Percentiles rank a stretch among this genome's conserved stretches.
Evolutionary conservation across 345 rosid genomes (phyloP).

Genomic region (Luvunga scandens): DNA sequence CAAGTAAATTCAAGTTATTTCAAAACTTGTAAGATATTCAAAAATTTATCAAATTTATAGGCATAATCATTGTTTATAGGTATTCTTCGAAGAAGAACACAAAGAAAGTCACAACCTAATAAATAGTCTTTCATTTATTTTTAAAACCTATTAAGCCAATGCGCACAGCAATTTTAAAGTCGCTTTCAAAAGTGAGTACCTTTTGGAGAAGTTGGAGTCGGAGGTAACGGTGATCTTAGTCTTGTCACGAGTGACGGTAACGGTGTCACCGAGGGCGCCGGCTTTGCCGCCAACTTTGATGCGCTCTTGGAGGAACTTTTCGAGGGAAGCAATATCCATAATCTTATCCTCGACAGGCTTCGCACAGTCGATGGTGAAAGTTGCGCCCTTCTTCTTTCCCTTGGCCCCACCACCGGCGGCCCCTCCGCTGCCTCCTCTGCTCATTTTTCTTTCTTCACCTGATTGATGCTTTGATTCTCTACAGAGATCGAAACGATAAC

Average conservation of each 20-base stretch:
- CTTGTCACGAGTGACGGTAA: conserved; percentile 50
- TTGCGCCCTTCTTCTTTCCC: conserved; percentile 65
- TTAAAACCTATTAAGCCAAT: not conserved
- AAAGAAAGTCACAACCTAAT: not conserved
- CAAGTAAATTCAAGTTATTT: no score
- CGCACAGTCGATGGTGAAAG: conserved; percentile 61
- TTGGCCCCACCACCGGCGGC: conserved; percentile 20
- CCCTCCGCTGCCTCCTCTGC: conserved; percentile 25
- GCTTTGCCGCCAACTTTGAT: conserved; percentile 89
- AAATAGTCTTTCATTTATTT: not conserved
- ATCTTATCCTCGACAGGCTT: conserved; percentile 79
- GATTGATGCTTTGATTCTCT: not conserved
- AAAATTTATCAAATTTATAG: no score
- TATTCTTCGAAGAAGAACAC: no score
- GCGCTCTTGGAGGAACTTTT: conserved; percentile 78
- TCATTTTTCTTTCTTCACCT: conserved; percentile 18
- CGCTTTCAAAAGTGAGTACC: conserved; percentile 31
- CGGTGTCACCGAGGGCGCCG: conserved; percentile 66
- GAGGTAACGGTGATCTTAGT: conserved; percentile 62
- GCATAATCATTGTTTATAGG: no score
- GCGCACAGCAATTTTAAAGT: not conserved
- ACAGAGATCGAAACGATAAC: not conserved
- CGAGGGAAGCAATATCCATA: conserved; percentile 75
- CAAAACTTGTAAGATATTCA: no score
- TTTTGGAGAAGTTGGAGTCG: conserved; percentile 71